Base-by-base conservation (phyloP, 345 rosid species). In the Abelmoschus esculentus region DNA sequence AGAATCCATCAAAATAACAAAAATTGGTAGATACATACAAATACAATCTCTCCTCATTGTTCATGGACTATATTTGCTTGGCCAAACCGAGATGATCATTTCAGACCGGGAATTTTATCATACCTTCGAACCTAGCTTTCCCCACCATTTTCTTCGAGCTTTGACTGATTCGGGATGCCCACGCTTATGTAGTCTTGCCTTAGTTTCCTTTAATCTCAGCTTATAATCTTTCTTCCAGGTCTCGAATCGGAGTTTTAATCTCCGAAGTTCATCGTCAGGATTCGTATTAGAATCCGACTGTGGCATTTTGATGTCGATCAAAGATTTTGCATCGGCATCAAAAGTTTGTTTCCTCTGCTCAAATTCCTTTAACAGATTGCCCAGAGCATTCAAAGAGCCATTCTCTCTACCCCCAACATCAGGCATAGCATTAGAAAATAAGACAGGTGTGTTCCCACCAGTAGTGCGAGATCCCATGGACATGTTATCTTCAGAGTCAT, bases 191-290 rank as follows among this genome's bases (percentile, higher is more conserved):
- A 95, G 81, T 78, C 89, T 85, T 70, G 73, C 80, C 75, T 88
- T 95, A 3, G 88, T 71, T 60, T 87, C 96, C 77, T 84, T 82
- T 73, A 93, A 76, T 79, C 89, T 84, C 60, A 76, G 79, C 81
- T 88, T 93, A 77, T 86, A 93, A 65, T 88, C 96, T 76, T 88
- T 93, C 85, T 88, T 93, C 97, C 98, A 93, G n/a, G 83, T 61
- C 83, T 91, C 90, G 66, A 93, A 91, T 66, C 83, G 76, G 28
- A 50, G 67, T 81, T 79, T 95, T 77, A 95, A 69, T 70, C 83
- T 90, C 76, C 86, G 71, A 38, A 88, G 80, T 74, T 90, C 96
- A 46, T 83, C 89, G 44, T 79, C 87, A 28, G 96, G 86, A 53
- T 82, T 81, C 42, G 60, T 63, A 38, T 75, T 70, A 14, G 81